Base-by-base conservation (phyloP, 805 yeast genomes). In the Saccharomyces paradoxus region DNA sequence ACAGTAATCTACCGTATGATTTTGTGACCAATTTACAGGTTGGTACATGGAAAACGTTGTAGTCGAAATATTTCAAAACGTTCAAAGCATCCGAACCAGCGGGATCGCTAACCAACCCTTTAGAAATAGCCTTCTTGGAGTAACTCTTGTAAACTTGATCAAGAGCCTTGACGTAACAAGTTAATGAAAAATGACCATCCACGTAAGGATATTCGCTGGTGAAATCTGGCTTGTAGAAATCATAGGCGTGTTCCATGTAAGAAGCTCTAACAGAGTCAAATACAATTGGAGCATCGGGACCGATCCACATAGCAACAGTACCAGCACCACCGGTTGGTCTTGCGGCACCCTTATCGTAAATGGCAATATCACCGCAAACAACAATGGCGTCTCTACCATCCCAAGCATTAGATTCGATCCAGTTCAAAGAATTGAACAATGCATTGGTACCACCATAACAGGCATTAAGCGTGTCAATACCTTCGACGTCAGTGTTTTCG, bases 251-350 rank as follows among this genome's bases (percentile, higher is more conserved):
- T 74, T 89, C 92, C 96, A 94, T 88, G 80, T 77, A 88, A 24
- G 96, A 81, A 60, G 98, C 98, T 76, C 94, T 89, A 56, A 83
- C 81, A 48, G 86, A 75, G 65, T 94, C 98, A 65, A 94, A 84
- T 46, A 89, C 97, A 62, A 94, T 80, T 61, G 99, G 99, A 46
- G 99, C 97, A 70, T 94, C 96, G 52, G 98, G 96, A 51, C 99
- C 99, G 66, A 94, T 88, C 71, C 87, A 82, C 69, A 94, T 66
- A 48, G 99, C 99, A 57, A 92, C 95, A 50, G 95, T 80, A 71
- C 99, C 99, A 53, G 96, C 97, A 77, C 99, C 99, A 73, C 99
- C 99, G 53, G 99, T 94, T 69, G 99, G 99, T 80, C 99, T 87
- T 55, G 99, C 99, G 41, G 96, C 86, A 71, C 99, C 99, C 76